Evolutionary conservation across 495 filamentous ascomycete genomes (phyloP), one percentile per base, ranked within the genome.

Genomic region (Neurospora sp.): DNA sequence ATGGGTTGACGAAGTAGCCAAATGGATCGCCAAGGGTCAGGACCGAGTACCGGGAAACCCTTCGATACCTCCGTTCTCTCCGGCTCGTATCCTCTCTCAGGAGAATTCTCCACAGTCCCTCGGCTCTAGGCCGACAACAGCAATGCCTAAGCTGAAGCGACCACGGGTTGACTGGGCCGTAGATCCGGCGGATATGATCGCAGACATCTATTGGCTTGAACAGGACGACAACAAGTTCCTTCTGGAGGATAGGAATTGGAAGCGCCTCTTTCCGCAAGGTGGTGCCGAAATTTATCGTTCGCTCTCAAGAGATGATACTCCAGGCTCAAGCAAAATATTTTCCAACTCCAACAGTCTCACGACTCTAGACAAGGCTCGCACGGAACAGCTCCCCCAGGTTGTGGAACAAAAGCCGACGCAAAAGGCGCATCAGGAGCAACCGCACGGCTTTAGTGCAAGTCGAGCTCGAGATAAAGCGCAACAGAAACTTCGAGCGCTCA

Each of bases 131-230:
- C 75, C 79, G 10, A 76, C 76, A 2, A 74, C 77, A 12, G 73
- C 78, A 5, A 23, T 80, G 42, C 54, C 54, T 8, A 91, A 91
- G 72, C 80, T 87, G 2, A 89, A 87, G 76, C 84, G 92, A 59
- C 88, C 89, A 9, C 87, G 90, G 41, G 87, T 91, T n/a, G 93
- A 95, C 74, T 97, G 94, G 94, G 85, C 84, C 4, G 88, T 92
- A 11, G 87, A 89, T 48, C 91, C 94, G 0, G 89, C 90, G 66
- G 94, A 97, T 75, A 87, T 96, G 77, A 82, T 98, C 27, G 92
- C 93, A 2, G 94, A 98, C 82, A 85, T 90, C 12, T 90, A 92
- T 73, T 98, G 94, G 94, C 83, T 94, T 59, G 92, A 96, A 79
- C 90, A 93, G 73, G 88, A 85, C 31, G 83, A 88, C 70, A 92